Base-by-base conservation (phyloP, 495 filamentous ascomycete genomes). In the Lepidopterella palustris region DNA sequence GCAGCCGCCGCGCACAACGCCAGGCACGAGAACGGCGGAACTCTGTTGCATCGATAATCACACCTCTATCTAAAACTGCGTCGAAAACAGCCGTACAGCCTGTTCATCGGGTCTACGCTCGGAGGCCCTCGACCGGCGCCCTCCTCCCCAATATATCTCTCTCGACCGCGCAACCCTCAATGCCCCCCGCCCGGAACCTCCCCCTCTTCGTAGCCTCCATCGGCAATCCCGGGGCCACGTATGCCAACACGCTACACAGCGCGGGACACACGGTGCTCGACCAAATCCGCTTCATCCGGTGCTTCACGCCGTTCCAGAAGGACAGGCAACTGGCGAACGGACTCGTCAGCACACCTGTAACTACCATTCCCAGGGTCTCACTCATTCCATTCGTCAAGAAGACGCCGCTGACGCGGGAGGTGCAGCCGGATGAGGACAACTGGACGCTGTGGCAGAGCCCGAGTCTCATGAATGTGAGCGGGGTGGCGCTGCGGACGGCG, bases 211-310 rank as follows among this genome's bases (percentile, higher is more conserved):
- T 91, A 61, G 85, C 83, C 74, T 88, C 86, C 27, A 80, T 91
- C 59, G 87, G 87, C 57, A 91, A 91, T 65, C 84, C 82, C 23
- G 69, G 73, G 35, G 68, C 76, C 15, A 74, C 78, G 27, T 87
- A 89, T 71, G 77, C 75, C 55, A 74, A 80, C 51, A 92, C 87
- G n/a, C 85, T 87, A 11, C 90, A 96, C 73, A 88, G 82, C 57
- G 86, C 89, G 31, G 90, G 89, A 53, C 88, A 95, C 74, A 73
- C 80, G 52, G 80, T 88, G 20, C 82, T 92, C 53, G 45, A 56
- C 20, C 21, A 45, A 15, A 58, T 75, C 32, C 59, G 60, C 2
- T 32, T 47, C 23, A 57, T 67, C 13, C 74, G 90, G 5, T 68
- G 59, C 58, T 64, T 69, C 53, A 75, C 79, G 0, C 58, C 77